These are phyloP conservation scores for Neurospora discreta DNA, from an alignment of 495 filamentous ascomycete genomes.

Conservation along the genomic window DNA sequence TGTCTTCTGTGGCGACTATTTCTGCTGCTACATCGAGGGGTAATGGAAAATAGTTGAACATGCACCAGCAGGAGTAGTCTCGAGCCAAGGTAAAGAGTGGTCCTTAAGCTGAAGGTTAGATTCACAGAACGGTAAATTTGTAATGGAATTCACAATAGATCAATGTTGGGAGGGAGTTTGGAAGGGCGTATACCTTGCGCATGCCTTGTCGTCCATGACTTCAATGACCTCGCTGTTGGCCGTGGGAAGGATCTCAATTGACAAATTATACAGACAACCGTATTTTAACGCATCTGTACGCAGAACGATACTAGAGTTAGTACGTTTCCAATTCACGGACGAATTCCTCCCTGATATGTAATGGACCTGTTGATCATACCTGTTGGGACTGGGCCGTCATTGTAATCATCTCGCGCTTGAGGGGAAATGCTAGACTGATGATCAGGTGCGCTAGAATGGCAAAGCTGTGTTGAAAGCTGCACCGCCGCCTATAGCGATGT, in stretches of 20 bases:
- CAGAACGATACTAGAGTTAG: not conserved
- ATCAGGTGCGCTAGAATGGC: slow-evolving; percentile 6
- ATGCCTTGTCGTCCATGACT: slow-evolving; percentile 21
- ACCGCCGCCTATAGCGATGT: slow-evolving; percentile 35
- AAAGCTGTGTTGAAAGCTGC: slow-evolving; percentile 31
- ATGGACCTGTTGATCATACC: not conserved
- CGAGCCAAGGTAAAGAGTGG: slow-evolving; percentile 25
- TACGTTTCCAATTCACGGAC: not conserved
- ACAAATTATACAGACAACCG: slow-evolving; percentile 33
- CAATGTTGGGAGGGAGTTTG: not conserved
- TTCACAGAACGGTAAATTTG: not conserved
- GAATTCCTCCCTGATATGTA: not conserved
- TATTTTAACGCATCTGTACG: slow-evolving; percentile 19
- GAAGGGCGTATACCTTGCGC: slow-evolving; percentile 11
- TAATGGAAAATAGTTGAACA: slow-evolving; percentile 13
- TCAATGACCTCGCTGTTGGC: slow-evolving; percentile 23
- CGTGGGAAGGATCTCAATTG: slow-evolving; percentile 24
- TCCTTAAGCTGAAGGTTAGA: slow-evolving; percentile 1
- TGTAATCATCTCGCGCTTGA: not conserved
- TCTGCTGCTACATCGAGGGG: slow-evolving; percentile 1
- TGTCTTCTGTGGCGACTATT: slow-evolving; percentile 12
- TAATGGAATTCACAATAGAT: not conserved
- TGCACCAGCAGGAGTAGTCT: slow-evolving; percentile 30
- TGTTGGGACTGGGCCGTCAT: not conserved
- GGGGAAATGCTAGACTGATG: not conserved